Evolutionary conservation across 75 land plant species (phyloP), one percentile per base, ranked within the genome.

Genomic region (Pseudotsuga menziesii): DNA sequence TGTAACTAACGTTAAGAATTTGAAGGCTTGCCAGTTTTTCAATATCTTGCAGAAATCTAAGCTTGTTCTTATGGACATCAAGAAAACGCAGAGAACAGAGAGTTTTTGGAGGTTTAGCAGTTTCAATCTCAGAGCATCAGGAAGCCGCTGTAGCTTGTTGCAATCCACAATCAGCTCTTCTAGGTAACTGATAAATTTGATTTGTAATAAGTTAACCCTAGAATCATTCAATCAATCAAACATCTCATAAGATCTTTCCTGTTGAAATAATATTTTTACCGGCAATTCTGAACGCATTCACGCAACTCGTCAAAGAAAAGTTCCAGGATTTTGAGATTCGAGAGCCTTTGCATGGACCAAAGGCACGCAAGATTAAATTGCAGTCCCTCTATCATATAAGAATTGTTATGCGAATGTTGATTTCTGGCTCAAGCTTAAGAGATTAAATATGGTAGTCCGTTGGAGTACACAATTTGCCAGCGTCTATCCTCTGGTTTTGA

Each of bases 51-150:
- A 94, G 80, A 57, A 84, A 76, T 4, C 83, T 76, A 56, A 94
- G 94, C 83, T 86, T 85, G 89, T 94, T 94, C 73, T 88, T 89
- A 56, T 90, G 94, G 9, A 88, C 85, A 35, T 94, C 97, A 22
- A 94, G 81, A 52, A 85, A 72, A 13, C 81, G 85, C 61, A 94
- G 86, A 16, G 91, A 7, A 94, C 85, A 25, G 89, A 80, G 25
- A 94, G 90, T 81, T 84, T 91, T 69, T 73, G 78, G 2, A 94
- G 85, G 62, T 85, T n/a, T n/a, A n/a, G n/a, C n/a, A n/a, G n/a
- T n/a, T n/a, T n/a, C n/a, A n/a, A n/a, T n/a, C n/a, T n/a, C n/a
- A n/a, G n/a, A n/a, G n/a, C n/a, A n/a, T n/a, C n/a, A n/a, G n/a
- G n/a, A n/a, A n/a, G n/a, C n/a, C n/a, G n/a, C n/a, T n/a, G n/a